phyloP scores from a whole-genome alignment of 2,329 filamentous ascomycete genomes.

The Sclerotiophoma versabilis region DNA sequence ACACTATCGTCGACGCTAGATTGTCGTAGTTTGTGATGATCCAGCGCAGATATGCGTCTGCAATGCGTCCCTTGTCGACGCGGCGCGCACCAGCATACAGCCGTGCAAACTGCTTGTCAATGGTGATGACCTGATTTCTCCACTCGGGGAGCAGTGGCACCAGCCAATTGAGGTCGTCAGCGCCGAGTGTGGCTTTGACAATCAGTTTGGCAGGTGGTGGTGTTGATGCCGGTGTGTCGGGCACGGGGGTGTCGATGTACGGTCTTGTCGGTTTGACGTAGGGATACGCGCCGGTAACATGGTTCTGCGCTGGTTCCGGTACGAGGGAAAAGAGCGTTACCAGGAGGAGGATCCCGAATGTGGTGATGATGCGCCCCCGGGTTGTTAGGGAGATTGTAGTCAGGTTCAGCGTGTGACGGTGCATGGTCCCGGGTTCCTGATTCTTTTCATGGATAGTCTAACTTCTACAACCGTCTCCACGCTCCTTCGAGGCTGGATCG shows the following conservation, averaged over 20 bases:
- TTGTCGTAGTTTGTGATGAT: constrained; percentile 34
- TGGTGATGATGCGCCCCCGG: neutral
- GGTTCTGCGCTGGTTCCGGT: neutral
- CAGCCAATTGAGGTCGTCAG: constrained; percentile 28
- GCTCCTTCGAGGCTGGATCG: neutral
- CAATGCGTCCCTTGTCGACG: constrained; percentile 31
- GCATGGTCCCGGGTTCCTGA: neutral
- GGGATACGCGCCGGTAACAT: constrained; percentile 15
- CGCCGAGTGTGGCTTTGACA: constrained; percentile 20
- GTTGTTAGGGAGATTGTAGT: neutral
- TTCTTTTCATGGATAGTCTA: neutral
- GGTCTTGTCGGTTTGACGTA: constrained; percentile 10
- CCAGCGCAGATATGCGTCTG: constrained; percentile 34
- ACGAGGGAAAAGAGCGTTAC: neutral
- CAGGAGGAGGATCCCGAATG: neutral
- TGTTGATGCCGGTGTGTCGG: neutral
- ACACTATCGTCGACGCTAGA: constrained; percentile 27
- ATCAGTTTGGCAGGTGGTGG: constrained; percentile 13
- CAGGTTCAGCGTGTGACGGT: neutral
- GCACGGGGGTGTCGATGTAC: neutral
- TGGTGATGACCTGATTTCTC: constrained; percentile 51
- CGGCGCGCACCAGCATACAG: constrained; percentile 9
- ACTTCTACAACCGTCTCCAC: neutral
- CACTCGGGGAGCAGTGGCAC: constrained; percentile 31
- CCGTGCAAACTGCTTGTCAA: constrained; percentile 20